phyloP scores from a whole-genome alignment of 225 moss, liverwort and hornwort genomes.

The Polytrichum commune region DNA sequence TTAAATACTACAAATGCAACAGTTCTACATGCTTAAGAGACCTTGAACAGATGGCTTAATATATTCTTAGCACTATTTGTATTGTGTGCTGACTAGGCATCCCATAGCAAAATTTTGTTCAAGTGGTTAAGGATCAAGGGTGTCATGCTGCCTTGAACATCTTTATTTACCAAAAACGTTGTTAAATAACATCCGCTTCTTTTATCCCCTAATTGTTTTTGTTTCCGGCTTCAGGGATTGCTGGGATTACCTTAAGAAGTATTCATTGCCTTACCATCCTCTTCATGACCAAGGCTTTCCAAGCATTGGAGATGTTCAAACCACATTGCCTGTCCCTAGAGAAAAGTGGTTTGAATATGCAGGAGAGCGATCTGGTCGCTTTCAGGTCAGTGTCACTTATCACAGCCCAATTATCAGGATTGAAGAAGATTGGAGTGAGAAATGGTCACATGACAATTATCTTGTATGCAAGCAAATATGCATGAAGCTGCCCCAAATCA shows the following conservation, averaged over 20 bases:
- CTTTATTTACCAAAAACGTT: no score
- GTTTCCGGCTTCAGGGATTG: conserved; percentile 60
- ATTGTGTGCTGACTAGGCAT: no score
- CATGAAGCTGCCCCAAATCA: no score
- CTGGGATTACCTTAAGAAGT: conserved; percentile 90
- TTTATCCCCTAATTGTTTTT: background rate
- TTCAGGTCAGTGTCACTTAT: conserved; percentile 53
- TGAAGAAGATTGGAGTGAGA: background rate
- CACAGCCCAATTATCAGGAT: background rate
- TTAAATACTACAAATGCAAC: no score
- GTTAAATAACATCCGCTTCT: no score
- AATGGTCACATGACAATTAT: no score
- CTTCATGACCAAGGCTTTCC: conserved; percentile 95
- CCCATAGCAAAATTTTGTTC: background rate
- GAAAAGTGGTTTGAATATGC: conserved; percentile 95
- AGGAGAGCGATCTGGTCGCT: conserved; percentile 93
- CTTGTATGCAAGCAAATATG: no score
- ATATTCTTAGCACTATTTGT: no score
- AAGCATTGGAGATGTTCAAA: conserved; percentile 90
- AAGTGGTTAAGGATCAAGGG: background rate
- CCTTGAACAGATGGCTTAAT: no score
- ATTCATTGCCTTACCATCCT: conserved; percentile 77
- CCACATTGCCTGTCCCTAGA: conserved; percentile 75
- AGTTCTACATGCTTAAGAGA: no score
- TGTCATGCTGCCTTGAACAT: no score